phyloP scores from a whole-genome alignment of 1,139 yeast genomes.

The Taphrina wiesneri region DNA sequence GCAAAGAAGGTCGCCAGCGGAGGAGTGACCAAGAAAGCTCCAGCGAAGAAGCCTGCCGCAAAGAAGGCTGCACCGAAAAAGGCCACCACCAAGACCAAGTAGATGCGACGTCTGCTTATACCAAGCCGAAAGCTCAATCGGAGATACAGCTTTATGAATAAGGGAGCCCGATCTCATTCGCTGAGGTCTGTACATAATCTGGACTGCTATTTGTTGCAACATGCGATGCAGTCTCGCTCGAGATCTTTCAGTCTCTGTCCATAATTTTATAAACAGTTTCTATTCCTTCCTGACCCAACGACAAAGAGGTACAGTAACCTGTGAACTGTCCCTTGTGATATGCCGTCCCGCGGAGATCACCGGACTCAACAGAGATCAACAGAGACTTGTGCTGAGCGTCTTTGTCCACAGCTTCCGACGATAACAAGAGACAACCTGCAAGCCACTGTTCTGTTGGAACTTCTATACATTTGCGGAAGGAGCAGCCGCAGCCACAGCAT shows the following conservation, averaged over 20 bases:
- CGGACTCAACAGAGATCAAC: too few relatives aligned
- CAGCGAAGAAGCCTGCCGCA: conserved; percentile 22
- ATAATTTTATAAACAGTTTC: not conserved
- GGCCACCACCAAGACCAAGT: conserved; percentile 17
- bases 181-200: conserved; percentile 5
- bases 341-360: not conserved
- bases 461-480: too few relatives aligned
- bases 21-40: conserved; percentile 24
- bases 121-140: not conserved
- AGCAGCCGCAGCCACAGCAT: not conserved
- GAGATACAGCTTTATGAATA: conserved; percentile 2
- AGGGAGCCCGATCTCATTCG: not conserved
- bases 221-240: conserved; percentile 9
- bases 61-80: conserved; percentile 28
- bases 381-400: too few relatives aligned
- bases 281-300: too few relatives aligned
- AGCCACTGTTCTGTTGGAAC: too few relatives aligned
- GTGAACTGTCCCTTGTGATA: not conserved
- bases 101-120: not conserved
- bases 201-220: conserved; percentile 11
- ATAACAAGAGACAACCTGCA: too few relatives aligned
- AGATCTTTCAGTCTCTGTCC: conserved; percentile 1
- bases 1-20: conserved; percentile 31
- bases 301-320: too few relatives aligned
- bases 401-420: too few relatives aligned